Evolutionary conservation across 73 alveolate genomes (phyloP).

Genomic region (Tetrahymena malaccensis): DNA sequence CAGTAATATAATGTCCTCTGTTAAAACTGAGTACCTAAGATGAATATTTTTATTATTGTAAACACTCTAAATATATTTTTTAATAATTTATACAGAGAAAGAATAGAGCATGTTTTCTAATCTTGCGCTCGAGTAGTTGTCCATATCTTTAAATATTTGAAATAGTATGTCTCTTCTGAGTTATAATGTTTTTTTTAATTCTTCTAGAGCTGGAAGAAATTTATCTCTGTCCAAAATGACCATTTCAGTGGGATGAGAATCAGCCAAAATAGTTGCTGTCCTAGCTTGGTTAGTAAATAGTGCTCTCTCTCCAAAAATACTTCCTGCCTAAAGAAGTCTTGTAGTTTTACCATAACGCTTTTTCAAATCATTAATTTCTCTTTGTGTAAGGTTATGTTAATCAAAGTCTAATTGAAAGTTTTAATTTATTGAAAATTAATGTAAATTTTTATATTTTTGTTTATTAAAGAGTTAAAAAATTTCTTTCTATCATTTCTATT

Average conservation of each 20-base stretch:
- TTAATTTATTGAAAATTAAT: neutral
- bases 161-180: neutral
- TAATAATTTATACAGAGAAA: neutral
- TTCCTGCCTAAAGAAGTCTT: neutral
- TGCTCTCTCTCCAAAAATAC: neutral
- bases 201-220: neutral
- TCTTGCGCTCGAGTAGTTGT: neutral
- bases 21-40: neutral
- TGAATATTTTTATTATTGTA: neutral
- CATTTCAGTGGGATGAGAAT: neutral
- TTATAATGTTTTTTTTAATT: neutral
- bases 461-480: neutral
- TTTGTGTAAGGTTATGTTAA: neutral
- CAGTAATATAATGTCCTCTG: neutral
- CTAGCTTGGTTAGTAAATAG: neutral
- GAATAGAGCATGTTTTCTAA: neutral
- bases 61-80: neutral
- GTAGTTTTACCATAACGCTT: neutral
- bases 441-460: neutral
- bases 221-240: neutral
- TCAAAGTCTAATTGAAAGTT: neutral
- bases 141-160: neutral
- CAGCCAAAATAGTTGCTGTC: neutral
- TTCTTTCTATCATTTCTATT: neutral
- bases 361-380: neutral